Conservation (phyloP, 2,329 filamentous ascomycete species). For the Aureobasidium musti region DNA sequence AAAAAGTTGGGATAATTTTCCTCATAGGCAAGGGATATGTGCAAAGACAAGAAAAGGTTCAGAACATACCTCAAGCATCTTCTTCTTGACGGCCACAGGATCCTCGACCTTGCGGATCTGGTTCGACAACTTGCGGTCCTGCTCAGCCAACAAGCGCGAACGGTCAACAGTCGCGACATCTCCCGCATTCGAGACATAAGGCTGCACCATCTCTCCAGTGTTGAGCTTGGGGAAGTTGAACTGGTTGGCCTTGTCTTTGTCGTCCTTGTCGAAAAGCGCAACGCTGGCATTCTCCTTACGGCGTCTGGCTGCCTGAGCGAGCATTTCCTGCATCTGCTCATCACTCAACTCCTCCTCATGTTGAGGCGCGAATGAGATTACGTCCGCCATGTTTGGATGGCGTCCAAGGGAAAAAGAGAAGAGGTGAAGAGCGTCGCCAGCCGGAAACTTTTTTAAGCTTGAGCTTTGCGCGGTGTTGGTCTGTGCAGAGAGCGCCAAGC, state of each 20-base stretch:
- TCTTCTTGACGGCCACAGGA: conserved; percentile 51
- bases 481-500: not conserved
- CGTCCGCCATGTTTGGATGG: conserved; percentile 27
- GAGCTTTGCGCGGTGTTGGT: conserved; percentile 8
- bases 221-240: conserved; percentile 56
- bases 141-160: conserved; percentile 52
- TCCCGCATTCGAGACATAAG: conserved; percentile 57
- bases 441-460: conserved; percentile 21
- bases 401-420: conserved; percentile 15
- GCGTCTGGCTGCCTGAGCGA: conserved; percentile 64
- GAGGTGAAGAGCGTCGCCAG: not conserved
- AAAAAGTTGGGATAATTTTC: conserved; percentile 70
- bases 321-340: conserved; percentile 63
- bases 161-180: conserved; percentile 57
- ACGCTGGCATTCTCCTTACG: conserved; percentile 49
- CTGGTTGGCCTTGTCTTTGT: conserved; percentile 33
- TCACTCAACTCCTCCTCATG: conserved; percentile 57
- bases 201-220: conserved; percentile 51
- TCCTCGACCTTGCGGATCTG: conserved; percentile 58
- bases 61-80: conserved; percentile 55
- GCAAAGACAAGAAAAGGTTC: conserved; percentile 33
- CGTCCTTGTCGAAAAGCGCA: conserved; percentile 31
- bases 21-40: conserved; percentile 59
- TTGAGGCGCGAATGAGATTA: conserved; percentile 18
- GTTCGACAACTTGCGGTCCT: conserved; percentile 52